Evolutionary conservation across 257 asterid species (phyloP).

Genomic region (Nicotiana tabacum): DNA sequence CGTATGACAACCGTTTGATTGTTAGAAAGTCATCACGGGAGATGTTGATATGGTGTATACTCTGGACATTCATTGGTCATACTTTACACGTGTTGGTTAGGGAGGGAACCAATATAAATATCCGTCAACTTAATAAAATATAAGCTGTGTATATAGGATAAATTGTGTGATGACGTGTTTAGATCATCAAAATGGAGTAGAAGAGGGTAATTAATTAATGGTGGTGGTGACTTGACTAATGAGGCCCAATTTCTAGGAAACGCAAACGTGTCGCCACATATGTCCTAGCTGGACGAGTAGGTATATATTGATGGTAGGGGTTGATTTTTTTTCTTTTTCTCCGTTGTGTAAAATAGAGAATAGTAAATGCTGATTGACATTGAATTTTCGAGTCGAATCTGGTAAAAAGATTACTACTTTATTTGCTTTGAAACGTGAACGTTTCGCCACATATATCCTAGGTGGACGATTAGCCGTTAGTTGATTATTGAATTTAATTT

Average conservation of each 20-base stretch:
- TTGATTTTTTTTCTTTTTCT: too few relatives aligned
- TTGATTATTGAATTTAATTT: background rate
- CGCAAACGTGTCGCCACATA: constrained; percentile 3
- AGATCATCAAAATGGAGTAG: background rate
- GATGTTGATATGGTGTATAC: background rate
- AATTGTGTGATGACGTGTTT: background rate
- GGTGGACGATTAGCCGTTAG: background rate
- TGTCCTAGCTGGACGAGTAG: background rate
- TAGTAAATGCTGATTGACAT: background rate
- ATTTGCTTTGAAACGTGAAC: background rate
- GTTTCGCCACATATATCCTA: background rate
- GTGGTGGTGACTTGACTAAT: background rate
- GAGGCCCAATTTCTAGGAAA: background rate
- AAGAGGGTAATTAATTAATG: background rate
- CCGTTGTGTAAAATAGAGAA: background rate
- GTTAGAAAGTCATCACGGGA: background rate
- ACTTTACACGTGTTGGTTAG: background rate
- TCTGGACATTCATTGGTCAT: background rate
- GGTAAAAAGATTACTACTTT: background rate
- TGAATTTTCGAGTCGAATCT: background rate
- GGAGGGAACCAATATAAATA: background rate
- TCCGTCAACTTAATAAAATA: background rate
- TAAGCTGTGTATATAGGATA: background rate
- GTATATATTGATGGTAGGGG: background rate
- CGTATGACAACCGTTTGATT: background rate